Base-by-base conservation (phyloP, 208 protist species). In the Entamoeba dispar region DNA sequence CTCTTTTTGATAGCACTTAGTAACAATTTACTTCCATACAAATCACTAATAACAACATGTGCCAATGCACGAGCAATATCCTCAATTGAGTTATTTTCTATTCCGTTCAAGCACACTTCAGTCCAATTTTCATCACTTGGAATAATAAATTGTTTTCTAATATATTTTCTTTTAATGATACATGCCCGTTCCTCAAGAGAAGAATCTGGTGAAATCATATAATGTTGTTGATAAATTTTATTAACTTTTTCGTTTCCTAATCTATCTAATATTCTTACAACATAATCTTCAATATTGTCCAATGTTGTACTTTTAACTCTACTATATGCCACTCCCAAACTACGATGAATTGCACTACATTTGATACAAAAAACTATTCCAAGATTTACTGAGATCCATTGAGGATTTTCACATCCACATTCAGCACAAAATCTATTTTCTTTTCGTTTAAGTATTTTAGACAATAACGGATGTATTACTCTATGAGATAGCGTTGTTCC, bases 261-360 rank as follows among this genome's bases (percentile, higher is more conserved):
- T 34, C 6, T 10, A 22, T 86, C 61, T 86, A 86, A n/a, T 86
- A 86, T 86, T n/a, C 61, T 86, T 12, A 86, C 31, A 27, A 86
- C 61, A 86, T 86, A 86, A 5, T 86, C 61, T n/a, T 86, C 61
- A 31, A 86, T 86, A 43, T 95, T 94, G 92, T 98, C 98, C 95
- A 98, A 97, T 93, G 95, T 98, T 3, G 96, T 95, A 27, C 96
- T 97, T 92, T 97, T 97, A 22, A 98, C 96, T 19, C 95, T 94
- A 69, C 92, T 94, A 1, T 96, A 93, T 73, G 95, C 94, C 12
- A 93, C 93, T 15, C 96, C 96, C 0, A 96, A 38, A 69, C 49
- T 69, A 15, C 96, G 69, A 57, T 96, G 96, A 1, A 95, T 93
- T 43, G 94, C 96, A 47, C 86, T 94, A 49, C 96, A 96, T 15